phyloP scores from a whole-genome alignment of 2,329 filamentous ascomycete genomes.

The Fusarium pininemorale region DNA sequence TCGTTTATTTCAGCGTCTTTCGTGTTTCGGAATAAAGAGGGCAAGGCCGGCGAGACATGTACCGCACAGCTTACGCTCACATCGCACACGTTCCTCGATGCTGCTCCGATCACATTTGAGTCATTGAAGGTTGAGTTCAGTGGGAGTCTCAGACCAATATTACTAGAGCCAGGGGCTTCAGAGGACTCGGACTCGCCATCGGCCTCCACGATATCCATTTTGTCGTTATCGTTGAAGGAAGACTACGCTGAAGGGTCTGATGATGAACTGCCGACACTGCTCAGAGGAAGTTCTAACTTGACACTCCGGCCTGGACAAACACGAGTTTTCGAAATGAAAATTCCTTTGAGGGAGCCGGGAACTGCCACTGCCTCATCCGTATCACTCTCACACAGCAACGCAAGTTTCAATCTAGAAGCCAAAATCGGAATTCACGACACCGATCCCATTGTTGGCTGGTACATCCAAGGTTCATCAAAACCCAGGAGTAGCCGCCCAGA shows the following conservation, averaged over 20 bases:
- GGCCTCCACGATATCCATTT: constrained; percentile 28
- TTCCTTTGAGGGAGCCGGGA: constrained; percentile 84
- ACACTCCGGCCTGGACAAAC: constrained; percentile 72
- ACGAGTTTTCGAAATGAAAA: constrained; percentile 74
- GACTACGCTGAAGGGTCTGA: constrained; percentile 41
- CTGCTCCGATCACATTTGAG: constrained; percentile 61
- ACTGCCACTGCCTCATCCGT: constrained; percentile 73
- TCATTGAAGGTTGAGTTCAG: constrained; percentile 64
- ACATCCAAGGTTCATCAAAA: constrained; percentile 53
- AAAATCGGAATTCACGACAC: constrained; percentile 62
- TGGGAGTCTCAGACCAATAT: constrained; percentile 65
- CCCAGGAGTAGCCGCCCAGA: constrained; percentile 60
- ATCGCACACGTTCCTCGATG: constrained; percentile 63
- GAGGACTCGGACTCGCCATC: constrained; percentile 1
- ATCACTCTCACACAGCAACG: constrained; percentile 69
- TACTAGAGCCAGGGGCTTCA: constrained; percentile 55
- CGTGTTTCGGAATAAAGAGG: constrained; percentile 65
- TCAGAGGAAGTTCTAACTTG: constrained; percentile 69
- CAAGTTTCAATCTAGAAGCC: constrained; percentile 74
- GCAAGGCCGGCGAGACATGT: constrained; percentile 68
- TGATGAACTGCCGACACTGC: constrained; percentile 47
- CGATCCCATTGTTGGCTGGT: constrained; percentile 60
- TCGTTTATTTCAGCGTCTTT: constrained; percentile 66
- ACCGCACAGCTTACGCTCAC: constrained; percentile 66
- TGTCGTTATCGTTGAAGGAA: constrained; percentile 45